Evolutionary conservation across 306 rosid genomes (phyloP).

Genomic region (Vigna nakashimae): DNA sequence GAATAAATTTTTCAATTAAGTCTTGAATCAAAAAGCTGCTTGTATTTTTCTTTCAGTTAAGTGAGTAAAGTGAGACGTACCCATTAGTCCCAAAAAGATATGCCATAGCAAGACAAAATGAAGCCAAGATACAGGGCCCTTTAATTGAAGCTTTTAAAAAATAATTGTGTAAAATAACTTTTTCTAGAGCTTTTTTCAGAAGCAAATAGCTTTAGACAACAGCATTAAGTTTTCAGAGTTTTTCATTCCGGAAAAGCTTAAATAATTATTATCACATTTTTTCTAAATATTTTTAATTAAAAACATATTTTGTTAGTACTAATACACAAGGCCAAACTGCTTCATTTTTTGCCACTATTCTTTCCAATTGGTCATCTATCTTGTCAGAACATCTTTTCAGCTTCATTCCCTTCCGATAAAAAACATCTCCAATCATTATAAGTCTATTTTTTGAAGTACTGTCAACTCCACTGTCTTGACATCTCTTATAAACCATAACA

Average conservation of each 20-base stretch:
- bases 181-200: neutral
- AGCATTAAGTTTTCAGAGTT: neutral
- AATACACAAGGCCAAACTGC: neutral
- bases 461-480: no score
- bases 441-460: no score
- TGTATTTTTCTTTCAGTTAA: no score
- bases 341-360: no score
- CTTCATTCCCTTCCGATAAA: no score
- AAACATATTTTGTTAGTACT: neutral
- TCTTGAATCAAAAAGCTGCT: no score
- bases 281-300: neutral
- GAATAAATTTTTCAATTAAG: no score
- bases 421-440: no score
- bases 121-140: neutral
- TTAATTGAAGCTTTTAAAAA: neutral
- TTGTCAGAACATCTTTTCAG: no score
- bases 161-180: neutral
- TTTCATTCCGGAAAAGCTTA: neutral
- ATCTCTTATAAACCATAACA: no score
- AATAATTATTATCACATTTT: neutral
- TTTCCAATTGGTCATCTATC: no score
- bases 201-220: neutral
- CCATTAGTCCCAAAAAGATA: conserved; percentile 7
- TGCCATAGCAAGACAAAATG: neutral
- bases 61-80: no score